Conservation (phyloP, 2,329 filamentous ascomycete species). For the Cytospora chrysosperma region DNA sequence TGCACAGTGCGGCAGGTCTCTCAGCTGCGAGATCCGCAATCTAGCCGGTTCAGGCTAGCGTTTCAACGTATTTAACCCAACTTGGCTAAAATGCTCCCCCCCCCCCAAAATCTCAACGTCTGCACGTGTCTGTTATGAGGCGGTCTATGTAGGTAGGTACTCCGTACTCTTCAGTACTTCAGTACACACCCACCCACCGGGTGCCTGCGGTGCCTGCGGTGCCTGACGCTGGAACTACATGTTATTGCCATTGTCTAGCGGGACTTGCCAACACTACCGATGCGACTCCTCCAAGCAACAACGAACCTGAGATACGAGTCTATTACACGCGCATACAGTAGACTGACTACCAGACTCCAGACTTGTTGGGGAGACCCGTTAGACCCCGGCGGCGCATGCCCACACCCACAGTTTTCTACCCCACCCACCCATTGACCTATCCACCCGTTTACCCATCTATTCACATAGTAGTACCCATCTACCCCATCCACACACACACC, state of each 20-base stretch:
- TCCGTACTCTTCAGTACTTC: not conserved
- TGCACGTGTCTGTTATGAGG: not conserved
- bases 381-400: not conserved
- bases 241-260: not conserved
- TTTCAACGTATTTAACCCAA: not conserved
- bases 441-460: not conserved
- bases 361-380: not conserved
- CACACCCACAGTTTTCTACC: not conserved
- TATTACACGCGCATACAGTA: not conserved
- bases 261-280: not conserved
- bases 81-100: not conserved
- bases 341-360: not conserved
- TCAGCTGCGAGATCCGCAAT: not conserved
- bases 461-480: not conserved
- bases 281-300: not conserved
- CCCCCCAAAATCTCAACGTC: not conserved
- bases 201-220: not conserved
- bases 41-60: not conserved
- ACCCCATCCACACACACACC: slow-evolving; percentile 4
- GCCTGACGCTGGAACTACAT: not conserved
- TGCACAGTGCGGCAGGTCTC: not conserved
- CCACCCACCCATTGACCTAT: not conserved
- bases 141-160: not conserved
- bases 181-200: not conserved
- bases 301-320: not conserved